These are phyloP conservation scores for Phialophora expanda DNA, from an alignment of 2,329 filamentous ascomycete species.

Conservation along the genomic window DNA sequence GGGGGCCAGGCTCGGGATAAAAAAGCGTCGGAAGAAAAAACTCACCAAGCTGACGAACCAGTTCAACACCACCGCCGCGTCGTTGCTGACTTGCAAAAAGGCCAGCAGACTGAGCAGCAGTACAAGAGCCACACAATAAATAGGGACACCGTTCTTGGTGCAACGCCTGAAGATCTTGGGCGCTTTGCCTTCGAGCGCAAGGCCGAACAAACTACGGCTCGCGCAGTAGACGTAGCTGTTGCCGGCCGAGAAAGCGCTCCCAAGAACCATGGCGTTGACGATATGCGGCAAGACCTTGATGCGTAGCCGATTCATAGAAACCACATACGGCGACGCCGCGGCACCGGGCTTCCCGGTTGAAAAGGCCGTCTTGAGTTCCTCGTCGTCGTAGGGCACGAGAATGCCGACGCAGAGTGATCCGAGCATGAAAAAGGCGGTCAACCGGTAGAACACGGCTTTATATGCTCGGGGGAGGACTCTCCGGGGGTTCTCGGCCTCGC, in stretches of 20 bases:
- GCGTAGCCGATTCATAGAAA: constrained; percentile 69
- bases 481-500: constrained; percentile 73
- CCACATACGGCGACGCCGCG: constrained; percentile 69
- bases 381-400: constrained; percentile 71
- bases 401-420: constrained; percentile 75
- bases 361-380: constrained; percentile 66
- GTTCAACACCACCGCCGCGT: constrained; percentile 68
- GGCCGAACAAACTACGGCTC: constrained; percentile 69
- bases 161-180: constrained; percentile 67
- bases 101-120: constrained; percentile 71
- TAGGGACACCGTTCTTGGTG: constrained; percentile 70
- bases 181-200: constrained; percentile 72
- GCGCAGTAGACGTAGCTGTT: constrained; percentile 73
- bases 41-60: constrained; percentile 71
- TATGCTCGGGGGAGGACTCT: constrained; percentile 73
- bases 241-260: constrained; percentile 70
- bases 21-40: constrained; percentile 3
- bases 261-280: constrained; percentile 74
- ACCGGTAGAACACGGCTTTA: constrained; percentile 78
- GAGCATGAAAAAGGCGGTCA: constrained; percentile 76
- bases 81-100: constrained; percentile 73
- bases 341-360: constrained; percentile 65
- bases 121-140: constrained; percentile 72
- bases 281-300: constrained; percentile 71
- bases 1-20: background rate